Evolutionary conservation across 306 rosid genomes (phyloP).

Genomic region (Prunus mira): DNA sequence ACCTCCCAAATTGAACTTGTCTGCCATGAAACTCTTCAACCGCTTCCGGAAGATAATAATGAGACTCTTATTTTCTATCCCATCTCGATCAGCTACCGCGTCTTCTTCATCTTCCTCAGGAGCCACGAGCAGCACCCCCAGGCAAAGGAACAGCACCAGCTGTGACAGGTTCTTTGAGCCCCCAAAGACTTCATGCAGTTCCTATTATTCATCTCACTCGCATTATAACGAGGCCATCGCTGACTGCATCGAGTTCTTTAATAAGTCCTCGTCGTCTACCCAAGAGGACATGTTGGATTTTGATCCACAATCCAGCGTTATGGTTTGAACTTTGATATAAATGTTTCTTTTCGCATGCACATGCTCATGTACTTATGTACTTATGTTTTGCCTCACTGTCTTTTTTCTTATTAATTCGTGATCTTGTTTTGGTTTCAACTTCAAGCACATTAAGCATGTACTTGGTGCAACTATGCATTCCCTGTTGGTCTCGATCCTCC

Average conservation of each 20-base stretch:
- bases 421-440: not conserved
- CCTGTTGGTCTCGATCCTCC: not conserved
- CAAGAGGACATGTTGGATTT: constrained; percentile 42
- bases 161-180: constrained; percentile 51
- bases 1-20: constrained; percentile 35
- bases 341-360: not conserved
- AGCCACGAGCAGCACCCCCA: constrained; percentile 7
- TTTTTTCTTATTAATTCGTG: not conserved
- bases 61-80: constrained; percentile 39
- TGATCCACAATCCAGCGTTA: constrained; percentile 32
- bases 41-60: constrained; percentile 60
- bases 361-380: not conserved
- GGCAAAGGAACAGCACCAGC: constrained; percentile 25
- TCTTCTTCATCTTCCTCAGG: constrained; percentile 7
- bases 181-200: constrained; percentile 79
- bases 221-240: constrained; percentile 78
- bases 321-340: constrained; percentile 26
- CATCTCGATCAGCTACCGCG: constrained; percentile 16
- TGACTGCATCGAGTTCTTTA: constrained; percentile 83
- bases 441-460: not conserved
- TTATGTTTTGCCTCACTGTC: not conserved
- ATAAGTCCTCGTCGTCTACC: constrained; percentile 38
- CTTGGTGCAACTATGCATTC: not conserved
- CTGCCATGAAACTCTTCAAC: constrained; percentile 60
- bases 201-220: constrained; percentile 62